Evolutionary conservation across 345 rosid genomes (phyloP).

Genomic region (Viola odorata): DNA sequence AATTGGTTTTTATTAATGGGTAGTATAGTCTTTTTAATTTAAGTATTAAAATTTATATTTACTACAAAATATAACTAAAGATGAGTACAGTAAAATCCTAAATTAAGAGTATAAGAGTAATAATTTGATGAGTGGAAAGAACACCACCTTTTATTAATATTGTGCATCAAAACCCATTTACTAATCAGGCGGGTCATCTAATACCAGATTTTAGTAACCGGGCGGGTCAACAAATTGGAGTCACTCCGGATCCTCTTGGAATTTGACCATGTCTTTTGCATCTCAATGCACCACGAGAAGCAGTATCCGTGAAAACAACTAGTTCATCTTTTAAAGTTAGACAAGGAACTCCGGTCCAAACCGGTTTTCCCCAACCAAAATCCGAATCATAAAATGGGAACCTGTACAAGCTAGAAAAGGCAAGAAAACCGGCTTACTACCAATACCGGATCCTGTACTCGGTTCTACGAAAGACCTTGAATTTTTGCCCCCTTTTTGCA

Average conservation of each 20-base stretch:
- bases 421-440: conserved; percentile 17
- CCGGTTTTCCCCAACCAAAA: conserved; percentile 34
- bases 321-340: conserved; percentile 26
- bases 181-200: not conserved
- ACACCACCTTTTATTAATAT: no score
- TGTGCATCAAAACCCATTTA: not conserved
- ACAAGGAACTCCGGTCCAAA: conserved; percentile 9
- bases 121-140: no score
- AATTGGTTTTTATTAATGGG: no score
- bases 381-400: conserved; percentile 41
- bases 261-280: conserved; percentile 15
- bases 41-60: no score
- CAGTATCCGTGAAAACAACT: conserved; percentile 36
- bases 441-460: not conserved
- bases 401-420: conserved; percentile 36
- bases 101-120: no score
- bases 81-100: no score
- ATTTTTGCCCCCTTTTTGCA: conserved; percentile 10
- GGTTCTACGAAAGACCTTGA: conserved; percentile 12
- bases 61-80: no score
- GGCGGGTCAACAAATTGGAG: not conserved
- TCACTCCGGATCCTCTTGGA: conserved; percentile 12
- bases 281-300: conserved; percentile 12
- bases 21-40: no score
- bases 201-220: not conserved